Evolutionary conservation across 1,284 basidiomycete genomes (phyloP).

Genomic region (Ustilago tritici): DNA sequence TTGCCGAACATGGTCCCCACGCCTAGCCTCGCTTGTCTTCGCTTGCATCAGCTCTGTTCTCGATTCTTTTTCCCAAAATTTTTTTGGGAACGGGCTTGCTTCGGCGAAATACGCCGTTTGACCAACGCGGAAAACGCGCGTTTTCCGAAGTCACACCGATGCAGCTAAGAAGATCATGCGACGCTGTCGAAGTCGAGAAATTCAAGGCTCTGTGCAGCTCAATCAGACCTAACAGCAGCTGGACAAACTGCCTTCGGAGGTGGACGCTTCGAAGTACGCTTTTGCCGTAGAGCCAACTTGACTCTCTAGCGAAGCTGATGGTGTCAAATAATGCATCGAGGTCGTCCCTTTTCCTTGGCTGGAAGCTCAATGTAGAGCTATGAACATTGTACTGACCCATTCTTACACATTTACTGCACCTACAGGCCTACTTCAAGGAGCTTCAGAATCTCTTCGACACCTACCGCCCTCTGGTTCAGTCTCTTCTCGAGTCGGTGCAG

Average conservation of each 20-base stretch:
- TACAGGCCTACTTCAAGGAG: slow-evolving; percentile 89
- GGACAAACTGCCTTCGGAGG: neutral
- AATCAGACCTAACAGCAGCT: slow-evolving; percentile 30
- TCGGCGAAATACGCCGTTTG: slow-evolving; percentile 13
- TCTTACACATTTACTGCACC: neutral
- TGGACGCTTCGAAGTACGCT: neutral
- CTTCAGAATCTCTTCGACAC: slow-evolving; percentile 89
- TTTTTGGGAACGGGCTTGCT: slow-evolving; percentile 14
- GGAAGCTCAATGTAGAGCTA: neutral
- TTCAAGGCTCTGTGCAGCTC: slow-evolving; percentile 1
- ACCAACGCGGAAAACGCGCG: slow-evolving; percentile 16
- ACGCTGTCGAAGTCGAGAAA: slow-evolving; percentile 5
- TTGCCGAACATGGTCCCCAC: slow-evolving; percentile 8
- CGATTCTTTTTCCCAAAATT: slow-evolving; percentile 22
- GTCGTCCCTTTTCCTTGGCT: neutral
- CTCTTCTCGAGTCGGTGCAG: slow-evolving; percentile 78
- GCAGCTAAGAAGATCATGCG: neutral
- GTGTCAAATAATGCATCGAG: neutral
- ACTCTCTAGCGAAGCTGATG: neutral
- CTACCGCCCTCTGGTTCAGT: slow-evolving; percentile 85
- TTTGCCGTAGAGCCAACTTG: neutral
- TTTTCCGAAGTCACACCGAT: slow-evolving; percentile 17
- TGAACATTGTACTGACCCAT: slow-evolving; percentile 14
- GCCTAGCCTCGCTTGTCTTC: slow-evolving; percentile 3
- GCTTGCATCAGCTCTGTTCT: neutral